Conservation (phyloP, 148 eudicot species). For the Nyssa sinensis region DNA sequence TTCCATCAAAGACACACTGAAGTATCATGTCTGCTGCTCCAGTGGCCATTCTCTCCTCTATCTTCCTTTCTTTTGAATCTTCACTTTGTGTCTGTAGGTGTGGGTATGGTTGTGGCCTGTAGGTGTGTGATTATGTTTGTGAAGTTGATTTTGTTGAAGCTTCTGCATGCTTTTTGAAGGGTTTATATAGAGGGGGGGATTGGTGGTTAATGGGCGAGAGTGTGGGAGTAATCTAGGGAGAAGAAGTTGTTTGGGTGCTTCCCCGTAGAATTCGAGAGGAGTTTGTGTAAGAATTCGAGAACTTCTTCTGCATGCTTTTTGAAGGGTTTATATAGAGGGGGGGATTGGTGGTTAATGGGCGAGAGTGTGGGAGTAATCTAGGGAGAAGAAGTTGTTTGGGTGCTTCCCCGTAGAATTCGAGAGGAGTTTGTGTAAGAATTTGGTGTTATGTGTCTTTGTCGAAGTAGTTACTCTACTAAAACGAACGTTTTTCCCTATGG, state of each 20-base stretch:
- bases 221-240: not conserved
- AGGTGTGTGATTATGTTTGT: not conserved
- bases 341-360: not conserved
- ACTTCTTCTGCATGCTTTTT: no score
- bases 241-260: no score
- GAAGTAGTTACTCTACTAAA: no score
- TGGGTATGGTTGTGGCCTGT: no score
- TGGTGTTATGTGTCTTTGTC: not conserved
- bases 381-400: not conserved
- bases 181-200: no score
- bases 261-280: not conserved
- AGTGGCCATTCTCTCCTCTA: not conserved
- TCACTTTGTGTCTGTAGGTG: not conserved
- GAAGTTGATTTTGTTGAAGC: not conserved
- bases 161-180: not conserved
- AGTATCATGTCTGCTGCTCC: constrained; percentile 17
- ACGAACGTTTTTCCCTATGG: no score
- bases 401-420: not conserved
- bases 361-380: not conserved
- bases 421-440: not conserved
- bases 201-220: not conserved
- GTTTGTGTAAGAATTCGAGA: no score
- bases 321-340: no score
- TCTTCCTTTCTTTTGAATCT: not conserved
- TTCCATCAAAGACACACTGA: constrained; percentile 19